Evolutionary conservation across 495 filamentous ascomycete species (phyloP), one percentile per base, ranked within the genome.

Genomic region (Aspergillus incahuasiensis): DNA sequence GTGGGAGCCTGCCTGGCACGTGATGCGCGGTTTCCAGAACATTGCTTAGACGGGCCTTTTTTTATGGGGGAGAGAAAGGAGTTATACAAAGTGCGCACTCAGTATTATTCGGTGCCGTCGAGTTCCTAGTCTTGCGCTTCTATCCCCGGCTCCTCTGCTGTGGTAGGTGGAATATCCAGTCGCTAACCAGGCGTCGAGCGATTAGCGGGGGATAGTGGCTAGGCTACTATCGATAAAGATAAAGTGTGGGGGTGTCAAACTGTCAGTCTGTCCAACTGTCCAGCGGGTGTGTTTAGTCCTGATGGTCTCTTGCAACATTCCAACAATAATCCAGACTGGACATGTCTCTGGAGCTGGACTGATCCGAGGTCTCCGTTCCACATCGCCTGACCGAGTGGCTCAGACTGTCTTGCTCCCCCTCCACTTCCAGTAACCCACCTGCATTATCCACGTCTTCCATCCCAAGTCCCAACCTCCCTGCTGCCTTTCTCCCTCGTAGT

Each of bases 371-470:
- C 24, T 46, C 38, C n/a, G 38, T 40, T 20, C 21, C 24, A 25
- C 34, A 50, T 50, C 34, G 47, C 32, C 30, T 50, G 47, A 50
- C 34, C 30, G 28, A 39, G 19, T 50, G 47, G 47, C 18, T 35
- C 34, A 22, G 47, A 28, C 32, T 40, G 38, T 40, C 32, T 39
- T 34, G 24, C 32, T 39, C 9, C 32, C 38, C 48, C 32, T 39
- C 38, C 48, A 51, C 48, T 38, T 38, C 13, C 38, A 40, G 38
- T 40, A 51, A 40, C 32, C 38, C 21, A 16, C 48, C 21, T 47
- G 22, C 44, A 9, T 35, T 35, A 47, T 32, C 45, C 25, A 48
- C 45, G 22, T 28, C 22, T 34, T 21, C 9, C 18, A 12, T 6
- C 34, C 28, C 45, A 24, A 20, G 12, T 24, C 34, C 46, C 24